Base-by-base conservation (phyloP, 176 grass and related monocot species). In the Eragrostis nindensis region DNA sequence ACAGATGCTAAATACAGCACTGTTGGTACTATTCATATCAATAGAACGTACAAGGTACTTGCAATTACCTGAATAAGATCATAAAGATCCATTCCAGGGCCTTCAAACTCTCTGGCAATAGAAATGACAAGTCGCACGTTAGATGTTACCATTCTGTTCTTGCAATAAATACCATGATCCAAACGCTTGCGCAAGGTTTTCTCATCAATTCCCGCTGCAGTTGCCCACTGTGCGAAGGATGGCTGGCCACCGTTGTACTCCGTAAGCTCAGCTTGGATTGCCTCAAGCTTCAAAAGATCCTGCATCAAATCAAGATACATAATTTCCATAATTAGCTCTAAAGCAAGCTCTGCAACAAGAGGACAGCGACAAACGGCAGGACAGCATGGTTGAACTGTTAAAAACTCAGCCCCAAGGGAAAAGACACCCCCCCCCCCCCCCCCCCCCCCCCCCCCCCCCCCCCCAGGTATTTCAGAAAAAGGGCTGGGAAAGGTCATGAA, bases 101-200 rank as follows among this genome's bases (percentile, higher is more conserved):
- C 86, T 71, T 87, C 77, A 62, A 87, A 89, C 66, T 88, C 87
- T 83, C 80, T 99, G 53, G 96, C 96, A 61, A 99, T 95, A 15
- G 96, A 99, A 40, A 95, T 89, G 41, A 99, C 96, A 24, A 99
- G 96, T 3, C 92, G 81, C 59, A 95, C 91, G 21, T 99, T 99
- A 59, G 90, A 93, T 66, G 66, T 87, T 59, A 99, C 86, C 92
- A 99, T 99, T 72, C 57, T 93, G 52, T 99, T 90, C 66, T 93
- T 95, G 88, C 88, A 98, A 56, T 78, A 80, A 32, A 69, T 80
- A 8, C 96, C 92, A 73, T 95, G 17, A 53, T 76, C 85, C 71
- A 98, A 54, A 39, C 86, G 87, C 45, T 83, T 88, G 48, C 75
- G 81, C 62, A 91, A 45, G 45, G 84, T 84, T 24, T 85, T 73